Evolutionary conservation across 345 rosid genomes (phyloP).

Genomic region (Abelmoschus esculentus): DNA sequence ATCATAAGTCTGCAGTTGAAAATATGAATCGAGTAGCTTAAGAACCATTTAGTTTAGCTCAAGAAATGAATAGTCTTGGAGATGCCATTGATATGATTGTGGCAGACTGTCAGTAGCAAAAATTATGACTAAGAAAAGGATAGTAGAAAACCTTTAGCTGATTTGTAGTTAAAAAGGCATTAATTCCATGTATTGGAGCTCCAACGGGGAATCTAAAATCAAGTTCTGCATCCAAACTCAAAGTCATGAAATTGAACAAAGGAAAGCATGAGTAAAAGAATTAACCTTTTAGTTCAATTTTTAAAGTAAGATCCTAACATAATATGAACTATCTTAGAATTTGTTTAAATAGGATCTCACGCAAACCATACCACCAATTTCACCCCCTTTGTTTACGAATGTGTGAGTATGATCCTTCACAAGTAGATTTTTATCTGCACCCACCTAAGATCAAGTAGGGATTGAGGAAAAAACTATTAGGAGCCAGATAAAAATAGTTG

Average conservation of each 20-base stretch:
- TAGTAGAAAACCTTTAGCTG: slow-evolving; percentile 60
- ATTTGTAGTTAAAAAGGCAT: slow-evolving; percentile 77
- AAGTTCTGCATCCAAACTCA: slow-evolving; percentile 57
- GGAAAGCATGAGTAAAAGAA: neutral
- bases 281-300: neutral
- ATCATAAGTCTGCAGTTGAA: slow-evolving; percentile 63
- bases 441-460: slow-evolving; percentile 46
- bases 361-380: slow-evolving; percentile 60
- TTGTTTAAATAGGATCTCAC: slow-evolving; percentile 9
- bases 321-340: slow-evolving; percentile 2
- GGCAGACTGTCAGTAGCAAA: neutral
- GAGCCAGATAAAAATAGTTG: neutral
- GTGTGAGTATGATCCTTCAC: slow-evolving; percentile 97
- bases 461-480: slow-evolving; percentile 20
- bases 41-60: neutral
- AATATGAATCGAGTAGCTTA: neutral
- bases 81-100: neutral
- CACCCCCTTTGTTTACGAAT: slow-evolving; percentile 82
- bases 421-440: slow-evolving; percentile 82
- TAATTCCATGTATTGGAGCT: slow-evolving; percentile 96
- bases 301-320: neutral
- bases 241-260: slow-evolving; percentile 11
- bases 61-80: neutral
- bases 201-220: slow-evolving; percentile 90
- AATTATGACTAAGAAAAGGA: neutral